Evolutionary conservation across 2,329 filamentous ascomycete species (phyloP).

Genomic region (Cercospora brassicicola): DNA sequence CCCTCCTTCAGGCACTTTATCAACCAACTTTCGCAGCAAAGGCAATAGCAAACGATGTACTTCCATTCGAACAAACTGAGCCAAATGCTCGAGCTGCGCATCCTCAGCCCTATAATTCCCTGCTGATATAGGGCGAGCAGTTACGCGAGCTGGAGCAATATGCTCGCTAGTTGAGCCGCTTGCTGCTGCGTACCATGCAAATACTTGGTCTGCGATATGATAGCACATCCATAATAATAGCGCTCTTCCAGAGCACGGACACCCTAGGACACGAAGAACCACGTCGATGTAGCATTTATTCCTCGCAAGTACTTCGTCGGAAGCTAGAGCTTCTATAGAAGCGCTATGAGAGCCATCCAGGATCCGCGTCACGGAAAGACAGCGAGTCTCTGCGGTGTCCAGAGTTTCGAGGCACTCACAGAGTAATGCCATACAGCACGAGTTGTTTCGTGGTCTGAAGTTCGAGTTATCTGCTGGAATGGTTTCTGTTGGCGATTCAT

Average conservation of each 20-base stretch:
- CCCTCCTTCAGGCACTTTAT: background rate
- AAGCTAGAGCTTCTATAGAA: background rate
- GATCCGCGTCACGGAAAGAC: background rate
- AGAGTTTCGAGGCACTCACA: background rate
- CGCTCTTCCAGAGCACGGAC: background rate
- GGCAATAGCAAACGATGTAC: background rate
- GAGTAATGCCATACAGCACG: background rate
- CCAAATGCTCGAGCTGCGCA: background rate
- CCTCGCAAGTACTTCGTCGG: background rate
- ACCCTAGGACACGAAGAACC: background rate
- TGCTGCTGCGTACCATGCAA: background rate
- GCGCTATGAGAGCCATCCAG: background rate
- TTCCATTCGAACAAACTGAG: background rate
- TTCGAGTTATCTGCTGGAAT: background rate
- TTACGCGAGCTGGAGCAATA: background rate
- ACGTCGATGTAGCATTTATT: background rate
- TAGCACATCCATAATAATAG: background rate
- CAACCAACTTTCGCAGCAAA: background rate
- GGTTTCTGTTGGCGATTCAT: background rate
- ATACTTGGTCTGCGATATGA: background rate
- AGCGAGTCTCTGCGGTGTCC: background rate
- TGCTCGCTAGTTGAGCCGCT: background rate
- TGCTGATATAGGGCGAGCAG: background rate
- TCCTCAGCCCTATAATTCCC: background rate
- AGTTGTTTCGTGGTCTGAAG: background rate